Conservation (phyloP, 805 yeast genomes). For the Alloascoidea hylecoeti region DNA sequence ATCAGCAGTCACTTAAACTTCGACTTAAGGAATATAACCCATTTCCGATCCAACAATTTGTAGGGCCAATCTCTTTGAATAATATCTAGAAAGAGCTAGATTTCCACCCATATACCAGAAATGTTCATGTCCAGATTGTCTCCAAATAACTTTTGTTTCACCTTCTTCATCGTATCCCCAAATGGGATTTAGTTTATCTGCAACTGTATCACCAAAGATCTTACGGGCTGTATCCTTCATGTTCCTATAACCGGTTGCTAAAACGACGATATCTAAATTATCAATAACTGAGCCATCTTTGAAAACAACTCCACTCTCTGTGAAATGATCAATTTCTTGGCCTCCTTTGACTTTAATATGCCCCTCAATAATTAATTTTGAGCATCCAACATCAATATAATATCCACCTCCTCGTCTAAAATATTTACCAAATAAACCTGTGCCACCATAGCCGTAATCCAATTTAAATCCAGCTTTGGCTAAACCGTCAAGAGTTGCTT, state of each 20-base stretch:
- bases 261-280: slow-evolving; percentile 23
- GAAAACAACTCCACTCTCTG: slow-evolving; percentile 22
- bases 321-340: slow-evolving; percentile 20
- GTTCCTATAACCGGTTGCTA: slow-evolving; percentile 29
- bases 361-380: slow-evolving; percentile 23
- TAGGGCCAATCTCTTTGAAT: slow-evolving; percentile 24
- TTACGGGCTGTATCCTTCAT: slow-evolving; percentile 26
- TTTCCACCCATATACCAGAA: slow-evolving; percentile 29
- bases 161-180: slow-evolving; percentile 32
- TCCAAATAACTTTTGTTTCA: slow-evolving; percentile 23
- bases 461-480: slow-evolving; percentile 22
- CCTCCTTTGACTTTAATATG: slow-evolving; percentile 24
- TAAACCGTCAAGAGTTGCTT: slow-evolving; percentile 18
- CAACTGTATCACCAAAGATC: slow-evolving; percentile 22
- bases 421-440: slow-evolving; percentile 26
- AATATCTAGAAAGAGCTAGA: slow-evolving; percentile 22
- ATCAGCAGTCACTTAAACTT: too few relatives aligned
- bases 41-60: slow-evolving; percentile 21
- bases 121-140: slow-evolving; percentile 24
- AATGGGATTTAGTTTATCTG: slow-evolving; percentile 18
- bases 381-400: slow-evolving; percentile 30
- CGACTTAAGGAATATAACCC: slow-evolving; percentile 5
- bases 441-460: slow-evolving; percentile 26
- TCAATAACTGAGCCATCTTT: slow-evolving; percentile 22
- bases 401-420: slow-evolving; percentile 30